A percentile compares a stretch with the other conserved stretches of the same genome.
Conservation (phyloP, 2,329 filamentous ascomycete genomes). For the Trichophyton simii region DNA sequence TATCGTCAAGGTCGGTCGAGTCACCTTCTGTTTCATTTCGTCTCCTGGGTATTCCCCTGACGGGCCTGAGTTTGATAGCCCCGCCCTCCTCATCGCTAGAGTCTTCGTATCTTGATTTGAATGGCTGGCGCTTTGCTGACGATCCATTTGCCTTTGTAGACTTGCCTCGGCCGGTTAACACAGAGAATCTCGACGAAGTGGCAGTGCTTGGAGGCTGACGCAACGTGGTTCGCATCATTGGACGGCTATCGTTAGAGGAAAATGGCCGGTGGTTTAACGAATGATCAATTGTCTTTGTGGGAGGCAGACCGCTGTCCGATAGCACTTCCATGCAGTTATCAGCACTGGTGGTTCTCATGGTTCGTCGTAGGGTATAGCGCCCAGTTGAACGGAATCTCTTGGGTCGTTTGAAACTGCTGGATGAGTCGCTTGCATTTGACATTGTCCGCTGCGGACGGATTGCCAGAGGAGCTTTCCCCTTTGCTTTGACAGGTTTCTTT, state of each 20-base stretch:
- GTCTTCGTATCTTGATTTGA: slow-evolving; percentile 52
- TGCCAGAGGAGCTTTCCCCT: neutral
- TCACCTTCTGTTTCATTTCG: slow-evolving; percentile 48
- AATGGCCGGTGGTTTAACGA: slow-evolving; percentile 22
- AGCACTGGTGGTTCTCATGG: slow-evolving; percentile 49
- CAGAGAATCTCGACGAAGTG: slow-evolving; percentile 24
- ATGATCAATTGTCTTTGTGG: neutral
- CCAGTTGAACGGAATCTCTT: slow-evolving; percentile 37
- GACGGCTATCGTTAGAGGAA: slow-evolving; percentile 31
- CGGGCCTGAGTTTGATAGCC: slow-evolving; percentile 36
- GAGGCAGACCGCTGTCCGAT: neutral
- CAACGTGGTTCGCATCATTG: slow-evolving; percentile 37
- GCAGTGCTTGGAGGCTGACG: slow-evolving; percentile 32
- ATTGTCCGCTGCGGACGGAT: slow-evolving; percentile 37
- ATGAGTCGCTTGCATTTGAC: slow-evolving; percentile 54
- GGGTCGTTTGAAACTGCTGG: slow-evolving; percentile 66
- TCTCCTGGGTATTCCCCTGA: slow-evolving; percentile 48
- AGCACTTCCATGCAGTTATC: slow-evolving; percentile 18
- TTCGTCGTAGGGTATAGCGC: slow-evolving; percentile 53
- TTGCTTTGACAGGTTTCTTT: neutral
- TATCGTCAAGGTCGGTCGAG: slow-evolving; percentile 50
- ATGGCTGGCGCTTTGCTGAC: slow-evolving; percentile 17
- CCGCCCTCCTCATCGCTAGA: slow-evolving; percentile 60
- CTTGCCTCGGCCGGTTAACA: slow-evolving; percentile 29
- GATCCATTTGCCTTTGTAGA: slow-evolving; percentile 20